Evolutionary conservation across 1,139 yeast species (phyloP).

Genomic region (Candida dubliniensis): DNA sequence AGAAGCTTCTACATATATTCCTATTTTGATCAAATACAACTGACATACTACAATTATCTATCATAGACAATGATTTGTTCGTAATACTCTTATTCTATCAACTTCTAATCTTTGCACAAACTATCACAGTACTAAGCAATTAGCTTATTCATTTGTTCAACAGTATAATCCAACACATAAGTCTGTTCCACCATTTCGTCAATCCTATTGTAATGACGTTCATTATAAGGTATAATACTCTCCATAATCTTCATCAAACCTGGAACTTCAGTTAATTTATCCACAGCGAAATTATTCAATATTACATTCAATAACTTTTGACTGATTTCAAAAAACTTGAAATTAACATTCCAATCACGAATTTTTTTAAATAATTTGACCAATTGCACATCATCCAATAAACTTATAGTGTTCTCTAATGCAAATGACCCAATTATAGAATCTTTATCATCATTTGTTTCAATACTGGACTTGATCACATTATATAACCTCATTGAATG

Average conservation of each 20-base stretch:
- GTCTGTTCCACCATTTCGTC: conserved; percentile 84
- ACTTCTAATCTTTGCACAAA: no score
- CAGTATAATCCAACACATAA: conserved; percentile 78
- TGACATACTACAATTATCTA: not conserved
- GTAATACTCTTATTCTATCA: not conserved
- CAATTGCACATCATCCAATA: conserved; percentile 61
- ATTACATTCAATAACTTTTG: conserved; percentile 73
- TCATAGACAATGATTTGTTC: no score
- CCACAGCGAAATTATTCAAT: conserved; percentile 53
- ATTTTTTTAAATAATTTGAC: conserved; percentile 64
- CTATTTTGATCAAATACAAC: no score
- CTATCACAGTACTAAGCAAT: conserved; percentile 11
- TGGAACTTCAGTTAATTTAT: conserved; percentile 60
- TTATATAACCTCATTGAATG: conserved; percentile 83
- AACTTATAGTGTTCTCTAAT: conserved; percentile 64
- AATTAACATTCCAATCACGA: conserved; percentile 94
- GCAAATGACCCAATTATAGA: conserved; percentile 59
- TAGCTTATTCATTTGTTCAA: conserved; percentile 68
- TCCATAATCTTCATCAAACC: conserved; percentile 72
- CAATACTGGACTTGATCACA: conserved; percentile 60
- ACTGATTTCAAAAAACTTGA: conserved; percentile 74
- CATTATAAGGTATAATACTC: conserved; percentile 77
- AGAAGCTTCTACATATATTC: not conserved
- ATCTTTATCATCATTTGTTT: conserved; percentile 42
- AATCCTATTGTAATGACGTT: conserved; percentile 75